Percentiles rank a stretch among this genome's conserved stretches.
phyloP scores from a whole-genome alignment of 2,329 filamentous ascomycete species.

The Fonsecaea pedrosoi region DNA sequence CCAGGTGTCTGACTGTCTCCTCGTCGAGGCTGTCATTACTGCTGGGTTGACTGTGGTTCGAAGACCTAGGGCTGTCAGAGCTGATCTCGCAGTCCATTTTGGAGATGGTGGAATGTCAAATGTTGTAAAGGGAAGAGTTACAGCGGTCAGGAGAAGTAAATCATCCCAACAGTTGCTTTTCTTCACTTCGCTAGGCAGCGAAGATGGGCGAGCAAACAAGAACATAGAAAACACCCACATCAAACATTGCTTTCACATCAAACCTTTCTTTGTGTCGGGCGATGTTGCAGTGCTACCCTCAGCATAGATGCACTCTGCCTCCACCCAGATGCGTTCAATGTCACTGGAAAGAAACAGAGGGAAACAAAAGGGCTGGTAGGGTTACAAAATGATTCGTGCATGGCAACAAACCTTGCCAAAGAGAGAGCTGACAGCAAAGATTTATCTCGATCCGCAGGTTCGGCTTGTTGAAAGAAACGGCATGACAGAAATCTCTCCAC shows the following conservation, averaged over 20 bases:
- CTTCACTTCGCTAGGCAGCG: background rate
- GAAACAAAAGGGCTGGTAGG: background rate
- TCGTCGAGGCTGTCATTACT: background rate
- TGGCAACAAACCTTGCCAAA: background rate
- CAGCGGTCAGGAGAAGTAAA: background rate
- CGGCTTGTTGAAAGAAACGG: background rate
- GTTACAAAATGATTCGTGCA: background rate
- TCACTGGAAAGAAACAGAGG: background rate
- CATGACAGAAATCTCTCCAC: background rate
- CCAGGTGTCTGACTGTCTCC: slow-evolving; percentile 1
- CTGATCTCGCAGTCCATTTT: background rate
- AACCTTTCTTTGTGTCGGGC: background rate
- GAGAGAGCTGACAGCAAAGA: background rate
- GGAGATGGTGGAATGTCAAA: background rate
- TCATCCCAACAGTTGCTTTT: background rate
- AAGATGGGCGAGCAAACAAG: background rate
- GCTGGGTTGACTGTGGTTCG: background rate
- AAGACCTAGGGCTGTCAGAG: background rate
- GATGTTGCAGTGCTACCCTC: background rate
- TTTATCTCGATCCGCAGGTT: background rate
- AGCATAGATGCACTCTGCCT: background rate
- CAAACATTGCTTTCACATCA: background rate
- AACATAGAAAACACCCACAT: background rate
- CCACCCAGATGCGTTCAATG: background rate
- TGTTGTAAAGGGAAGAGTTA: background rate